Evolutionary conservation across 352 stramenopile species (phyloP), one percentile per base, ranked within the genome.

Genomic region (Globisporangium uncinulatum): DNA sequence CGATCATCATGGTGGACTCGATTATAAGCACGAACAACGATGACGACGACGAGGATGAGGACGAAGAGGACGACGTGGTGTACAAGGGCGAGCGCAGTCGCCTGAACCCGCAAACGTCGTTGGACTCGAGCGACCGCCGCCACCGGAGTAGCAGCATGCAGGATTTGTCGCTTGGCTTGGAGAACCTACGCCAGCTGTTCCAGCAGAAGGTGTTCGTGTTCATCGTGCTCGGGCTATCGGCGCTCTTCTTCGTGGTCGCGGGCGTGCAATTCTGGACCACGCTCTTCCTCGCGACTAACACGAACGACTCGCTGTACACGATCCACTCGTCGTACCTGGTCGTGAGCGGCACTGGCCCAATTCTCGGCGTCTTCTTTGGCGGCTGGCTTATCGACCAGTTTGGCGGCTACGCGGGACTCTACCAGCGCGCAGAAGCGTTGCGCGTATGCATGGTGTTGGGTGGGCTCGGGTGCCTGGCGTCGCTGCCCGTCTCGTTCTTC

Each of bases 241-340:
- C 79, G 46, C 69, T 94, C 34, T 94, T 92, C 66, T 94, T 90
- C 58, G 82, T 91, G 34, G 83, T 94, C 20, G 74, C 83, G 0
- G 81, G 81, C 20, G 67, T 94, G 46, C 83, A 94, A 57, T 92
- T 90, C 63, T 94, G 83, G 83, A 90, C 83, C 8, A 94, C 83
- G 56, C 70, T 89, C 24, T 93, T 88, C 60, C 69, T 94, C 49
- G 83, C 82, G 54, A 92, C 82, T 21, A 92, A 92, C 64, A 90
- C 80, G 14, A 54, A 72, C 19, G 83, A 90, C 62, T 92, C 83
- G 32, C 66, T 86, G 32, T 89, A 89, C 70, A 59, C 80, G 51
- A 91, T 93, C 62, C 83, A 93, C 54, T 51, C 77, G 39, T 56
- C 81, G 34, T 94, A 92, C 57, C 62, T 94, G 10, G 44, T 94